These are phyloP conservation scores for Emergomyces pasteurianus DNA, from an alignment of 2,329 filamentous ascomycete species.

Conservation along the genomic window DNA sequence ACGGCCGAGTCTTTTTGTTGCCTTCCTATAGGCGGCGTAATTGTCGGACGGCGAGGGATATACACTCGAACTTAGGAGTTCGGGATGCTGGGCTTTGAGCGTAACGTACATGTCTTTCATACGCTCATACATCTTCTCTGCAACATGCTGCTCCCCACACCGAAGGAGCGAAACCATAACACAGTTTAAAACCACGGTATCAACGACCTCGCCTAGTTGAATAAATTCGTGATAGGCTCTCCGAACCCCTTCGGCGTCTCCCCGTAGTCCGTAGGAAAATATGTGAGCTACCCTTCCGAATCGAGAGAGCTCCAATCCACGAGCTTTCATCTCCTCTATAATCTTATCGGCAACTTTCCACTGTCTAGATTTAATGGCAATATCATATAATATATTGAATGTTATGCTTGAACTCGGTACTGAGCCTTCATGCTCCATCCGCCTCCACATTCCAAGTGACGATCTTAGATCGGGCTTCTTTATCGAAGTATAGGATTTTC, in stretches of 20 bases:
- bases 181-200: constrained; percentile 75
- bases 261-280: constrained; percentile 65
- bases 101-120: constrained; percentile 58
- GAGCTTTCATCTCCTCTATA: constrained; percentile 63
- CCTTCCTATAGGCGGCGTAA: constrained; percentile 23
- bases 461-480: constrained; percentile 51
- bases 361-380: constrained; percentile 74
- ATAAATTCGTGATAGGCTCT: constrained; percentile 73
- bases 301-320: constrained; percentile 58
- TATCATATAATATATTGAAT: constrained; percentile 86
- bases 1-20: constrained; percentile 34
- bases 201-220: constrained; percentile 73
- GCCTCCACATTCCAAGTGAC: constrained; percentile 67
- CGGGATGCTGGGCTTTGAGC: constrained; percentile 16
- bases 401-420: constrained; percentile 62
- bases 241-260: constrained; percentile 62
- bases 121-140: constrained; percentile 66
- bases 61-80: constrained; percentile 12
- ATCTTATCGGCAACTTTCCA: constrained; percentile 75
- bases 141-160: constrained; percentile 62
- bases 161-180: constrained; percentile 68
- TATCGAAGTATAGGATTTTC: constrained; percentile 52
- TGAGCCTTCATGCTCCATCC: constrained; percentile 69
- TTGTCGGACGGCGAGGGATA: constrained; percentile 22
- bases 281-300: constrained; percentile 75